Evolutionary conservation across 1,284 basidiomycete species (phyloP).

Genomic region (Cerioporus squamosus): DNA sequence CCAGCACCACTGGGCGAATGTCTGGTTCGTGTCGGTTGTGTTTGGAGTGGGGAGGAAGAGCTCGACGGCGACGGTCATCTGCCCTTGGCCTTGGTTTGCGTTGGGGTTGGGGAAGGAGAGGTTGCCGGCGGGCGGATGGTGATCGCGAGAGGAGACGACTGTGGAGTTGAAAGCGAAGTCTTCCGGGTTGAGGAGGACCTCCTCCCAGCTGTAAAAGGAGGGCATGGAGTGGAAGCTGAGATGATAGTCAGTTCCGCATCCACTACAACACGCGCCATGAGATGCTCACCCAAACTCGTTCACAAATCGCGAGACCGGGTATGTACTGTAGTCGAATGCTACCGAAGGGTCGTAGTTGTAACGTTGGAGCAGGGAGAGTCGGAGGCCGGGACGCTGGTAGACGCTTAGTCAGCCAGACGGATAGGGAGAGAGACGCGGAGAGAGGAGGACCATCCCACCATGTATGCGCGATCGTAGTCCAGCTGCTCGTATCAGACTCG

Average conservation of each 20-base stretch:
- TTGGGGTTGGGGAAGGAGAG: slow-evolving; percentile 64
- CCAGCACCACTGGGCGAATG: slow-evolving; percentile 65
- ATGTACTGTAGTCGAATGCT: slow-evolving; percentile 62
- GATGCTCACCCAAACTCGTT: slow-evolving; percentile 61
- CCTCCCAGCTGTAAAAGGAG: slow-evolving; percentile 66
- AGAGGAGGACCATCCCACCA: no score
- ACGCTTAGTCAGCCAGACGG: no score
- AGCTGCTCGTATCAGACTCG: no score
- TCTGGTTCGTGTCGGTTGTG: slow-evolving; percentile 56
- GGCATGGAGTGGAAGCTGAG: slow-evolving; percentile 67
- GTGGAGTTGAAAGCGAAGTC: slow-evolving; percentile 66
- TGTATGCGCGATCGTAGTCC: no score
- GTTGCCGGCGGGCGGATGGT: slow-evolving; percentile 60
- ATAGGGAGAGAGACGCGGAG: no score
- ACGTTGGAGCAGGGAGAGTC: no score
- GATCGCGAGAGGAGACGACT: slow-evolving; percentile 60
- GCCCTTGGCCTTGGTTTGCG: slow-evolving; percentile 54
- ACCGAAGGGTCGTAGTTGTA: slow-evolving; percentile 61
- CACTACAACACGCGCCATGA: no score
- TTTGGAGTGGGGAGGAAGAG: slow-evolving; percentile 58
- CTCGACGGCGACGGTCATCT: slow-evolving; percentile 58
- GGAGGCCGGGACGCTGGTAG: no score
- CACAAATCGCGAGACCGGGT: slow-evolving; percentile 57
- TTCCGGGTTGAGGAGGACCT: slow-evolving; percentile 53
- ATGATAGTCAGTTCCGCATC: neutral